Base-by-base conservation (phyloP, 768 basidiomycete genomes). In the Ramaria sp. region DNA sequence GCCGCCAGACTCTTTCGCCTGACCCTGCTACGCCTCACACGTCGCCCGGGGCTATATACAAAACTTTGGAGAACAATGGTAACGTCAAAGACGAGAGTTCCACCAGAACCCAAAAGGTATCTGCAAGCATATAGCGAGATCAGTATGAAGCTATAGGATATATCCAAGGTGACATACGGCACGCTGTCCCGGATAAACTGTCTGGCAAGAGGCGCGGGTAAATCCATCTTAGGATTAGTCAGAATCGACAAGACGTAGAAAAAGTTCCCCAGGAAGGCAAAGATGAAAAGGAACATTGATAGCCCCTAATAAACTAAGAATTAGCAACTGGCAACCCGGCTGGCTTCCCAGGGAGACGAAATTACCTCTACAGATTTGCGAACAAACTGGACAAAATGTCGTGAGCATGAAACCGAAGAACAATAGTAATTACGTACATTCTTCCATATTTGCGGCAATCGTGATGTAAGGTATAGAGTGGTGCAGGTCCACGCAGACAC, bases 391-490 rank as follows among this genome's bases (percentile, higher is more conserved):
- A 49, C 27, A 3, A 20, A 25, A 28, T 13, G 16, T 24, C 2
- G 28, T 7, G 18, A 56, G 16, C 20, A 6, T 58, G 25, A 48
- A 51, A 57, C 1, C 50, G 28, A 42, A 45, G 9, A 45, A 56
- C 45, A 49, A 36, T 36, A 30, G 15, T 36, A 43, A 42, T 20
- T 22, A 81, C 91, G 66, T 67, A 96, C 94, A 63, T 97, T 97
- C 69, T 94, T 95, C 96, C 96, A 98, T 59, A 99, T 96, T 67
- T 99, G 96, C 20, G 96, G 96, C 62, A 99, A 69, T 56, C 96
- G 81, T 3, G 87, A 89, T 3, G 95, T 97, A 34, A 99, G 71
- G 67, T 99, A 99, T 15, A 97, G 71, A 0, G 82, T 88, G 1
- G 94, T 92, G 65, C 95, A 97, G 18, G 85, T 64, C 96, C 96